phyloP scores from a whole-genome alignment of 371 early-diverging fungal species.

The Entomophthora muscae region DNA sequence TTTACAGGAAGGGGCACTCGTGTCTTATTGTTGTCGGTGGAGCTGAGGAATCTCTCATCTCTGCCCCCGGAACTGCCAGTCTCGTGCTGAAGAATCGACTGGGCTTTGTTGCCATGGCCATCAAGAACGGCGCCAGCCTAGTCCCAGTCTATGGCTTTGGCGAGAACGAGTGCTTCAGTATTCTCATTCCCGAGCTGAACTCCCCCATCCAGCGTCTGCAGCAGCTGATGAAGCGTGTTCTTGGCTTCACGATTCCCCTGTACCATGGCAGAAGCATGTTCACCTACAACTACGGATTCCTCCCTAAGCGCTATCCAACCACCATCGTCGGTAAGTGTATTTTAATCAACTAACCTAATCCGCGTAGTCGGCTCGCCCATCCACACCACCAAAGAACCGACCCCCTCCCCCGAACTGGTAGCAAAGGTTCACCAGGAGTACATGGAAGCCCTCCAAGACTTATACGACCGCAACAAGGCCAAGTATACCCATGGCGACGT shows the following conservation, averaged over 20 bases:
- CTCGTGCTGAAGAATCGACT: constrained; percentile 47
- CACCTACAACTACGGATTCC: constrained; percentile 6
- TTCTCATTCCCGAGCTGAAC: constrained; percentile 6
- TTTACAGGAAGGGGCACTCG: constrained; percentile 53
- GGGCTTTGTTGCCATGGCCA: constrained; percentile 70
- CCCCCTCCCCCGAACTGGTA: not conserved
- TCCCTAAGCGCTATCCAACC: not conserved
- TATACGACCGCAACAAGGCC: constrained; percentile 8
- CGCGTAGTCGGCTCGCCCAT: constrained; percentile 5
- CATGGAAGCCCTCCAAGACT: constrained; percentile 1
- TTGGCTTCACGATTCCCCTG: constrained; percentile 25
- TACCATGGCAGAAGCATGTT: constrained; percentile 58
- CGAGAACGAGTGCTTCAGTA: constrained; percentile 62
- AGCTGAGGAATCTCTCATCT: constrained; percentile 53
- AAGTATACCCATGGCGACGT: not conserved
- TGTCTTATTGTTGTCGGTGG: constrained; percentile 63
- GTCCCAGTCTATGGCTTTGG: constrained; percentile 68
- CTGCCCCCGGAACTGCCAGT: constrained; percentile 40
- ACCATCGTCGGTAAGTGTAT: constrained; percentile 3
- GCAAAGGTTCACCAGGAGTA: constrained; percentile 3
- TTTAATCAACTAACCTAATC: not conserved
- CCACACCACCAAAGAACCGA: not conserved
- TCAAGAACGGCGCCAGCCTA: constrained; percentile 44
- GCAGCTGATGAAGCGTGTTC: constrained; percentile 8
- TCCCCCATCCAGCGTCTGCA: constrained; percentile 7